phyloP scores from a whole-genome alignment of 1,284 basidiomycete species.

The Volvariella surrecta region DNA sequence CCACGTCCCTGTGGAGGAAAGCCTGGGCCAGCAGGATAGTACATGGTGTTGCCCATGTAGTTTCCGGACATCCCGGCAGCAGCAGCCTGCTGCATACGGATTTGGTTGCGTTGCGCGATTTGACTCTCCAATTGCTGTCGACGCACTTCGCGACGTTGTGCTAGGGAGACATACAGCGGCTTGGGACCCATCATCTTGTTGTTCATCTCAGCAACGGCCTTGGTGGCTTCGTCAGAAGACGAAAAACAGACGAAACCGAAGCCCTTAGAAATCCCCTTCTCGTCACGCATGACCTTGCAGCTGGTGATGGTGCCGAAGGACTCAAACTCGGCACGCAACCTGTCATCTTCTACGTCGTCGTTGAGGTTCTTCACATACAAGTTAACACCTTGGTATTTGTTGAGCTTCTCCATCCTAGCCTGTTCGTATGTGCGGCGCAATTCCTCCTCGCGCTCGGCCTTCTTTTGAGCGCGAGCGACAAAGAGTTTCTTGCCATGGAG shows the following conservation, averaged over 20 bases:
- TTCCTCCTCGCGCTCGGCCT: conserved; percentile 97
- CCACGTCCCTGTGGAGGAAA: conserved; percentile 79
- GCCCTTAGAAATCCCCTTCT: conserved; percentile 86
- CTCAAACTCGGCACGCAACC: conserved; percentile 92
- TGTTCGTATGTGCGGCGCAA: conserved; percentile 91
- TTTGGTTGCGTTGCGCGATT: conserved; percentile 94
- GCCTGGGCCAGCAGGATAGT: conserved; percentile 81
- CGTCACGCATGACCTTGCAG: conserved; percentile 99
- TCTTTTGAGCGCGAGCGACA: conserved; percentile 97
- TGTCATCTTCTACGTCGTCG: conserved; percentile 93
- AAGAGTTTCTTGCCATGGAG: conserved; percentile 88
- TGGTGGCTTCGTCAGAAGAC: conserved; percentile 97
- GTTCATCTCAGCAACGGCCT: conserved; percentile 99
- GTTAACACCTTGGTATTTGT: conserved; percentile 99
- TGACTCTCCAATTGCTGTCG: conserved; percentile 98
- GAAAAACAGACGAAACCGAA: conserved; percentile 99
- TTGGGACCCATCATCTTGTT: conserved; percentile 99
- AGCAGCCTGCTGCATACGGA: conserved; percentile 89
- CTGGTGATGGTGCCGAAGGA: conserved; percentile 96
- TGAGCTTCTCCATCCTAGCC: conserved; percentile 95
- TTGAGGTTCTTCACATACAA: conserved; percentile 98
- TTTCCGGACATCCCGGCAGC: conserved; percentile 77
- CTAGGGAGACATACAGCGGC: conserved; percentile 97
- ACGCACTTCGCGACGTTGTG: conserved; percentile 97
- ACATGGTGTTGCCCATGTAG: conserved; percentile 81